These are phyloP conservation scores for Colletotrichum camelliae DNA, from an alignment of 2,329 filamentous ascomycete genomes.

Conservation along the genomic window DNA sequence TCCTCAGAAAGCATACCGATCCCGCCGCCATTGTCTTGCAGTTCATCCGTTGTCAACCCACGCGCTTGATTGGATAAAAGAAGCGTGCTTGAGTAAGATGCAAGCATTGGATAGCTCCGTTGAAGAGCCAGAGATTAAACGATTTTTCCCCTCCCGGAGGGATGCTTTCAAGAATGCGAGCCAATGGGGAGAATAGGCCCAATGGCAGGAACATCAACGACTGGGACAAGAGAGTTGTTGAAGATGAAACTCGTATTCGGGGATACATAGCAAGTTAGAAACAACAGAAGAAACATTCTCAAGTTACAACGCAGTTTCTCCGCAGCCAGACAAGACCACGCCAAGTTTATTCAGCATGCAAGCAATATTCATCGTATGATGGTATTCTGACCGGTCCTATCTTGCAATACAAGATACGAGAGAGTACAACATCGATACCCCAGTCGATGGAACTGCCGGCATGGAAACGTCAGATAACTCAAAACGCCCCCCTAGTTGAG, in stretches of 20 bases:
- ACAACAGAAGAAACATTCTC: neutral
- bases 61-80: fast-evolving
- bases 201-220: neutral
- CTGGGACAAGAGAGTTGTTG: neutral
- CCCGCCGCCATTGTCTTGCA: neutral
- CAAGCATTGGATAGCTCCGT: no score
- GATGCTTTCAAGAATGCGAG: neutral
- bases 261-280: neutral
- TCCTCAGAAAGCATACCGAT: neutral
- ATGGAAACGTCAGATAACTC: neutral
- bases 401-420: neutral
- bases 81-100: neutral
- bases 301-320: neutral
- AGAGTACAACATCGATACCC: fast-evolving
- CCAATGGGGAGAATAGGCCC: neutral
- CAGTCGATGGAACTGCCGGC: neutral
- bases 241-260: neutral
- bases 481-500: fast-evolving
- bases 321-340: neutral
- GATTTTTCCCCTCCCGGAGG: neutral
- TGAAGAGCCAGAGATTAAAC: no score
- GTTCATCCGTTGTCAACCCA: neutral
- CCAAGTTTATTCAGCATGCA: neutral
- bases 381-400: fast-evolving
- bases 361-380: neutral